Evolutionary conservation across 1,284 basidiomycete species (phyloP).

Genomic region (Boletus semigastroideus): DNA sequence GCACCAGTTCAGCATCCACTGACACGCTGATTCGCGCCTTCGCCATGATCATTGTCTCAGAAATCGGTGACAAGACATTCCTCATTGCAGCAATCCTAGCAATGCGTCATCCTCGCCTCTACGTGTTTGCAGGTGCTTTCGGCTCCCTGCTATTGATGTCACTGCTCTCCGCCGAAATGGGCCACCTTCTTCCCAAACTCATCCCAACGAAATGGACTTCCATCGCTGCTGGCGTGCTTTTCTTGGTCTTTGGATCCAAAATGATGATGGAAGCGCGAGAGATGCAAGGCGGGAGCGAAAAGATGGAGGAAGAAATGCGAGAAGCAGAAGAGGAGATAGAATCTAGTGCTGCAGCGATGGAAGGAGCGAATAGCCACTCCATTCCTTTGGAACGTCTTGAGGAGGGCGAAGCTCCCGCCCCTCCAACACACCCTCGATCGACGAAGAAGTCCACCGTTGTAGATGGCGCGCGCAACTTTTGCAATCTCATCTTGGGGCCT

Average conservation of each 20-base stretch:
- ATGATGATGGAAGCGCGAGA: constrained; percentile 79
- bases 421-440: constrained; percentile 8
- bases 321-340: constrained; percentile 91
- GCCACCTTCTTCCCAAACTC: constrained; percentile 80
- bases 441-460: constrained; percentile 5
- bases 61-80: constrained; percentile 98
- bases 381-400: constrained; percentile 67
- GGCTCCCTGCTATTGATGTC: constrained; percentile 91
- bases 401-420: constrained; percentile 43
- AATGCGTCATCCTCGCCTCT: constrained; percentile 85
- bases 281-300: constrained; percentile 76
- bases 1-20: constrained; percentile 19
- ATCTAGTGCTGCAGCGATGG: constrained; percentile 55
- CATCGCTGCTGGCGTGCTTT: constrained; percentile 74
- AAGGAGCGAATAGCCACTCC: constrained; percentile 36
- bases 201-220: constrained; percentile 84
- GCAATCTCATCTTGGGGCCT: constrained; percentile 82
- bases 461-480: constrained; percentile 81
- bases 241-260: constrained; percentile 84
- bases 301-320: constrained; percentile 89
- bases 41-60: constrained; percentile 86
- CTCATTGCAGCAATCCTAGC: constrained; percentile 96
- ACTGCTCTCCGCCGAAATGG: constrained; percentile 84
- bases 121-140: constrained; percentile 91
- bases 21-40: constrained; percentile 76